phyloP scores from a whole-genome alignment of 164 flowering plant genomes.

The Pachysandra terminalis region DNA sequence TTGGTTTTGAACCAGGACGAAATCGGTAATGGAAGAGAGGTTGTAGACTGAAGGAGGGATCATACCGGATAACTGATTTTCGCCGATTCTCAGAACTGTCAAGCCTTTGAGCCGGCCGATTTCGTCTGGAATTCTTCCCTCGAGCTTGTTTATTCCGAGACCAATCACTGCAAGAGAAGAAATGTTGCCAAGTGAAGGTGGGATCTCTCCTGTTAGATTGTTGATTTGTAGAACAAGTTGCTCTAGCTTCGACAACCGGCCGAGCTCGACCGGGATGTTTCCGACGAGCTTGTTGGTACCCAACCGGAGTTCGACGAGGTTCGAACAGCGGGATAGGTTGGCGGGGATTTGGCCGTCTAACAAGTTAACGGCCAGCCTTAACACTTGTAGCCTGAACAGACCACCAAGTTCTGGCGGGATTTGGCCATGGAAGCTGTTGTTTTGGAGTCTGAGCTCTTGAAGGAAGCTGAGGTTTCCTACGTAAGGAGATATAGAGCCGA shows the following conservation, averaged over 20 bases:
- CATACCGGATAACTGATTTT: conserved; percentile 15
- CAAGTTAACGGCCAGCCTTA: conserved; percentile 1
- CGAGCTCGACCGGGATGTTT: conserved; percentile 16
- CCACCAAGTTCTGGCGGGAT: conserved; percentile 28
- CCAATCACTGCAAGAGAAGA: conserved; percentile 3
- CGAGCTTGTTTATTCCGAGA: neutral
- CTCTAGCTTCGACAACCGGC: conserved; percentile 17
- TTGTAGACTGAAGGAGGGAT: conserved; percentile 28
- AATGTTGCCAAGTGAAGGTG: conserved; percentile 20
- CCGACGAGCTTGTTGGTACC: conserved; percentile 13
- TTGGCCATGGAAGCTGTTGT: conserved; percentile 18
- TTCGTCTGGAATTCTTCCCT: conserved; percentile 23
- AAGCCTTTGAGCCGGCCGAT: conserved; percentile 12
- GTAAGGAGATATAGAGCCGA: conserved; percentile 18
- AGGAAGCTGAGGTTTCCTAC: conserved; percentile 31
- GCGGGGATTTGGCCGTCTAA: conserved; percentile 18
- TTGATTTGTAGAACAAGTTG: neutral
- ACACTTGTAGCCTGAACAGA: conserved; percentile 1
- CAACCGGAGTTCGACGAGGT: conserved; percentile 2
- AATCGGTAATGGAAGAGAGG: neutral
- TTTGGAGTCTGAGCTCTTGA: conserved; percentile 5
- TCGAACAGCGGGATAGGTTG: conserved; percentile 20
- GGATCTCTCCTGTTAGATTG: conserved; percentile 18
- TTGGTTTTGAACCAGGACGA: conserved; percentile 10
- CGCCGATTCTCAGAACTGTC: neutral